Conservation (phyloP, 208 protist species). For the Wallacemonas rigidus region DNA sequence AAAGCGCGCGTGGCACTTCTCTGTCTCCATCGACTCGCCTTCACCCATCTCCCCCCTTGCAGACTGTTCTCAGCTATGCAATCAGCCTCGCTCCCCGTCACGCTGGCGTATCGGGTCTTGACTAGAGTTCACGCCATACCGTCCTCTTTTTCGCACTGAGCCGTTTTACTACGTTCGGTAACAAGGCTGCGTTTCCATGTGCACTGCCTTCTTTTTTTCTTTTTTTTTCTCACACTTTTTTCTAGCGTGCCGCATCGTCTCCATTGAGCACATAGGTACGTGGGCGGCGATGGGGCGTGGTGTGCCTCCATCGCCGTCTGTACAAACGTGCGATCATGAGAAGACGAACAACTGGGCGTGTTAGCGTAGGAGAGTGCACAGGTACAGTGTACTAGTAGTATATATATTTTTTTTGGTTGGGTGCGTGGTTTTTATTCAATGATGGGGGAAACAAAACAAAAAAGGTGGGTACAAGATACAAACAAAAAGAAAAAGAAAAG, state of each 20-base stretch:
- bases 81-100: no score
- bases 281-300: no score
- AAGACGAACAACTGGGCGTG: no score
- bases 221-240: slow-evolving; percentile 5
- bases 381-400: neutral
- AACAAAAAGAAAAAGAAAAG: slow-evolving; percentile 11
- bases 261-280: no score
- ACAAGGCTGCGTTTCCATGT: no score
- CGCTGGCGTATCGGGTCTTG: no score
- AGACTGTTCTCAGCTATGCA: no score
- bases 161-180: no score
- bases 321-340: no score
- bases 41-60: neutral
- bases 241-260: neutral
- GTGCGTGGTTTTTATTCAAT: neutral
- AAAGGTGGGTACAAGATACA: neutral
- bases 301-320: no score
- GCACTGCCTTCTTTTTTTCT: neutral
- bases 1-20: neutral
- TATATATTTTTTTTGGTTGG: neutral
- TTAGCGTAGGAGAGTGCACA: neutral
- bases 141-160: no score
- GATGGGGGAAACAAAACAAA: slow-evolving; percentile 2
- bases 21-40: neutral
- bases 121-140: no score